A percentile compares a stretch with the other conserved stretches of the same genome.
phyloP scores from a whole-genome alignment of 805 yeast genomes.

The Candida loeiensis region DNA sequence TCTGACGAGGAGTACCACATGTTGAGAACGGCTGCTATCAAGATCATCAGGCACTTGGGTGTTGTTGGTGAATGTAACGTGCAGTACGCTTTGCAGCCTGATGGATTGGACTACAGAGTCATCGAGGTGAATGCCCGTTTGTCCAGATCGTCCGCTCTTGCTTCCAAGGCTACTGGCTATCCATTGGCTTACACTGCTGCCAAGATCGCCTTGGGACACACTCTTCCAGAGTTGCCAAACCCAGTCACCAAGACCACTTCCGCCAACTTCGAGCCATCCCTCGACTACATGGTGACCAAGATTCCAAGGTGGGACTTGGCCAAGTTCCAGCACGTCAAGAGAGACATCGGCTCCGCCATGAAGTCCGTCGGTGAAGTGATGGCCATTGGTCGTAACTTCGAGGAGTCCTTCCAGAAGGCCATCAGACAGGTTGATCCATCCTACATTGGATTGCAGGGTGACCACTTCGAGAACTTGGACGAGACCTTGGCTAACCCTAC shows the following conservation, averaged over 20 bases:
- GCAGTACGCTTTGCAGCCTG: constrained; percentile 94
- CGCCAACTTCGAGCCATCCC: constrained; percentile 95
- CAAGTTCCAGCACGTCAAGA: constrained; percentile 91
- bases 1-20: constrained; percentile 97
- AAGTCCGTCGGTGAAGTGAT: constrained; percentile 98
- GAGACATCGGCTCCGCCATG: constrained; percentile 94
- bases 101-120: constrained; percentile 91
- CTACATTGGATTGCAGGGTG: constrained; percentile 88
- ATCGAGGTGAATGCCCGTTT: constrained; percentile 97
- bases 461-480: constrained; percentile 71
- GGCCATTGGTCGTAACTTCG: constrained; percentile 98
- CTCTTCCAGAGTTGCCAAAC: constrained; percentile 92
- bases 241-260: constrained; percentile 95
- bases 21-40: constrained; percentile 96
- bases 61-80: constrained; percentile 99
- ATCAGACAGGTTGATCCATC: constrained; percentile 94
- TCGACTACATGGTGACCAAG: constrained; percentile 94
- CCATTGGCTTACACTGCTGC: constrained; percentile 99
- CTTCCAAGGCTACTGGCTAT: constrained; percentile 98
- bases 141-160: constrained; percentile 95
- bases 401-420: constrained; percentile 97
- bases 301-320: constrained; percentile 98
- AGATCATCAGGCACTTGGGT: constrained; percentile 95
- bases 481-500: constrained; percentile 79
- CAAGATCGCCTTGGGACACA: constrained; percentile 90